These are phyloP conservation scores for Tulasnella sp. DNA, from an alignment of 768 basidiomycete species.

Conservation along the genomic window DNA sequence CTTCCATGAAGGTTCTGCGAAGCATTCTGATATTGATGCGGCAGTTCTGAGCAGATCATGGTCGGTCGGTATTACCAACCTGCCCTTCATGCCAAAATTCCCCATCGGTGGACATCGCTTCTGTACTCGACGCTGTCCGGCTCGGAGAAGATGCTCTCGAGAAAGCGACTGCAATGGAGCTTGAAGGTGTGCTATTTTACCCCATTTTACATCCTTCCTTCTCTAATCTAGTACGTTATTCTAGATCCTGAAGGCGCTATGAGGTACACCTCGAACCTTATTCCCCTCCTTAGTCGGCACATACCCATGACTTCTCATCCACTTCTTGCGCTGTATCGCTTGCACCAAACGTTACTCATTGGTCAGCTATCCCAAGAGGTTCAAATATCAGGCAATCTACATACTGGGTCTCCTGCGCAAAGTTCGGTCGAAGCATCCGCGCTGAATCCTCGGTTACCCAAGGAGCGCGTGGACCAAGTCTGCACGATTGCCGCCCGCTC, in stretches of 20 bases:
- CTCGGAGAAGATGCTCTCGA: conserved; percentile 65
- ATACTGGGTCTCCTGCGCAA: background rate
- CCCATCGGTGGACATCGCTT: conserved; percentile 26
- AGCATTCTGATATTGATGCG: background rate
- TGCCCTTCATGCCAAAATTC: background rate
- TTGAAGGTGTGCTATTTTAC: conserved; percentile 34
- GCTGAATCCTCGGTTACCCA: conserved; percentile 17
- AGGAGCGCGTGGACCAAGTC: conserved; percentile 40
- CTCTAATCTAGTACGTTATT: no score
- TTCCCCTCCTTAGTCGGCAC: conserved; percentile 50
- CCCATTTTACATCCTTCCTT: no score
- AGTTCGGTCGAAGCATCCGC: no score
- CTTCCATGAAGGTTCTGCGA: background rate
- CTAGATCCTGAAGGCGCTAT: conserved; percentile 48
- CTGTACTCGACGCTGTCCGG: conserved; percentile 50
- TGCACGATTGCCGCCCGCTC: conserved; percentile 47
- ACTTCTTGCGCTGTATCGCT: conserved; percentile 58
- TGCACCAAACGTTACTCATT: conserved; percentile 58
- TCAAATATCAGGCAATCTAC: conserved; percentile 10
- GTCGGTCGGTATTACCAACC: no score
- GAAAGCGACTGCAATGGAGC: conserved; percentile 55
- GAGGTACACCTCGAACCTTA: conserved; percentile 51
- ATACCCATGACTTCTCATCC: conserved; percentile 64
- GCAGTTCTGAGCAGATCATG: background rate
- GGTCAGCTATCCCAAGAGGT: conserved; percentile 29